A percentile compares a stretch with the other conserved stretches of the same genome.
Evolutionary conservation across 257 asterid species (phyloP).

Genomic region (Forsythia suspensa): DNA sequence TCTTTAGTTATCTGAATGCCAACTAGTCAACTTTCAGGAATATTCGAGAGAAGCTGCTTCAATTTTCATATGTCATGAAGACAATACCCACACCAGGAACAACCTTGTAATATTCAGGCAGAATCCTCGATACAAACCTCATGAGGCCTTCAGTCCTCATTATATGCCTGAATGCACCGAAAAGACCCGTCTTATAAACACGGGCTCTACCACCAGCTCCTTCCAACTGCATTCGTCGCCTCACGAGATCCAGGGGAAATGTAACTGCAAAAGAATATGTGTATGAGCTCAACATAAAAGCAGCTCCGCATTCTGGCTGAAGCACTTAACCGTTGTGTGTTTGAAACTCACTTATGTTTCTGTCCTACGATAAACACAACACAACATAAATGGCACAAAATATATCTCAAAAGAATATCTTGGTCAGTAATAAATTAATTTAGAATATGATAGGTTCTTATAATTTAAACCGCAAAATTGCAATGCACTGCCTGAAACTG

Average conservation of each 20-base stretch:
- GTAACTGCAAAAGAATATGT: slow-evolving; percentile 51
- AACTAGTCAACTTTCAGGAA: slow-evolving; percentile 38
- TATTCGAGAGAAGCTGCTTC: slow-evolving; percentile 62
- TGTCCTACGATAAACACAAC: background rate
- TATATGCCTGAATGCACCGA: slow-evolving; percentile 63
- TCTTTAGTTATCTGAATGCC: background rate
- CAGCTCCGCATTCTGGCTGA: background rate
- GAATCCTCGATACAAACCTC: slow-evolving; percentile 70
- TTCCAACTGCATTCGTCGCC: slow-evolving; percentile 87
- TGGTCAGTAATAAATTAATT: background rate
- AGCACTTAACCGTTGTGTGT: background rate
- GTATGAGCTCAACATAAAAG: slow-evolving; percentile 4
- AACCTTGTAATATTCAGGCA: slow-evolving; percentile 82
- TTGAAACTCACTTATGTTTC: background rate
- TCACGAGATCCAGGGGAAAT: slow-evolving; percentile 79
- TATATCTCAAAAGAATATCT: background rate
- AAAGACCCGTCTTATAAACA: slow-evolving; percentile 58
- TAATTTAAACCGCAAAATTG: background rate
- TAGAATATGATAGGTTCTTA: background rate
- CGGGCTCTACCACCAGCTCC: slow-evolving; percentile 85
- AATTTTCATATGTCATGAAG: slow-evolving; percentile 78
- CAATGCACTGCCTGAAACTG: background rate
- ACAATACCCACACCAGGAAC: slow-evolving; percentile 81
- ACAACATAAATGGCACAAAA: background rate
- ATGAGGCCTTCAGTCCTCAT: slow-evolving; percentile 52